Conservation (phyloP, 768 basidiomycete species). For the Russula olivacea region DNA sequence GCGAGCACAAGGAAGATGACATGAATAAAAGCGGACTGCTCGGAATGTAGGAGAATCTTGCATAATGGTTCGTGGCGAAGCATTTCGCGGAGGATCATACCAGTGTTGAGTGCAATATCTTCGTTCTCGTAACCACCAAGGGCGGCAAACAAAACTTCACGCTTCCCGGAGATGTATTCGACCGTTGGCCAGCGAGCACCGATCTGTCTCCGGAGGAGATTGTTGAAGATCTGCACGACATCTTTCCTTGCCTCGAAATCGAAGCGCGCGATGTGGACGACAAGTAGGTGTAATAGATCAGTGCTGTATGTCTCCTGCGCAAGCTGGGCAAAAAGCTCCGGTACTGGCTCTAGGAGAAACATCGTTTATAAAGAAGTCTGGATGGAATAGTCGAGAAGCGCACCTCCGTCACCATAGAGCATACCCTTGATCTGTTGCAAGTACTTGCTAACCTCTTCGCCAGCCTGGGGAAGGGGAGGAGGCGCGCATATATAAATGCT, state of each 20-base stretch:
- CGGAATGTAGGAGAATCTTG: slow-evolving; percentile 86
- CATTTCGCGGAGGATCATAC: slow-evolving; percentile 98
- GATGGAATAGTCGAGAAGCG: slow-evolving; percentile 26
- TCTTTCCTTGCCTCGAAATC: slow-evolving; percentile 93
- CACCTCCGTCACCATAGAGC: slow-evolving; percentile 84
- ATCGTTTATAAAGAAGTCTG: slow-evolving; percentile 1
- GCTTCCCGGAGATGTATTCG: slow-evolving; percentile 79
- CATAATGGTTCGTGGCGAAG: slow-evolving; percentile 85
- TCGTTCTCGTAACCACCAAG: slow-evolving; percentile 93
- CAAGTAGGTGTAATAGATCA: slow-evolving; percentile 76
- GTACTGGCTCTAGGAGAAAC: slow-evolving; percentile 57
- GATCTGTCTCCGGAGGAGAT: slow-evolving; percentile 84
- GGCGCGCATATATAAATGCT: not conserved
- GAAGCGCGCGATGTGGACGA: slow-evolving; percentile 76
- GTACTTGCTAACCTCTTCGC: slow-evolving; percentile 85
- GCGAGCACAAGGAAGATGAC: not conserved
- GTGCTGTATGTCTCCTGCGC: slow-evolving; percentile 94
- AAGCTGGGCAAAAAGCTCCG: slow-evolving; percentile 88
- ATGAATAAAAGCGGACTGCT: slow-evolving; percentile 61
- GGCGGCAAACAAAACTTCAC: slow-evolving; percentile 74
- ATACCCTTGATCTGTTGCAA: slow-evolving; percentile 86
- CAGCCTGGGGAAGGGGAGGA: slow-evolving; percentile 48
- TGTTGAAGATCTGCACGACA: slow-evolving; percentile 83
- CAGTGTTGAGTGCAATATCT: slow-evolving; percentile 93
- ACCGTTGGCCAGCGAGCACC: slow-evolving; percentile 94